phyloP scores from a whole-genome alignment of 306 rosid species.

The Lathyrus tuberosus region DNA sequence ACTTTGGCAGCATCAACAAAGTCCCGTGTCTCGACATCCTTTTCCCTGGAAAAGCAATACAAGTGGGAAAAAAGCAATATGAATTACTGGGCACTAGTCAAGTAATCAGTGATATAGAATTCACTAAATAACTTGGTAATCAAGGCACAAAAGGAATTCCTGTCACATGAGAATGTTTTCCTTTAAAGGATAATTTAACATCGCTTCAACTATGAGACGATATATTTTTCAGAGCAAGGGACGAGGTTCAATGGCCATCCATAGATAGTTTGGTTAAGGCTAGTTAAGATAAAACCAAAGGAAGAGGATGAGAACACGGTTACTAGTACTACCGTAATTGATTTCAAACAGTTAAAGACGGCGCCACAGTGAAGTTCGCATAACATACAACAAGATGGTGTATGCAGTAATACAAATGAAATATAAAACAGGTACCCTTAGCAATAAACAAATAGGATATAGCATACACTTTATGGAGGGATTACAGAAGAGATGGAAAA shows the following conservation, averaged over 20 bases:
- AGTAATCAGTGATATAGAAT: too few species aligned
- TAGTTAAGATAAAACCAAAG: slow-evolving; percentile 6
- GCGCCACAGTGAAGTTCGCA: not conserved
- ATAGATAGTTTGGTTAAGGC: slow-evolving; percentile 9
- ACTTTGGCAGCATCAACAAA: slow-evolving; percentile 82
- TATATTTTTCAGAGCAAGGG: not conserved
- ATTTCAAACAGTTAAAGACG: slow-evolving; percentile 25
- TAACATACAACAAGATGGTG: not conserved
- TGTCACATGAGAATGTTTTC: not conserved
- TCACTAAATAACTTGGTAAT: slow-evolving; percentile 13
- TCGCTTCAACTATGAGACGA: slow-evolving; percentile 22
- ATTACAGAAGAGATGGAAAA: not conserved
- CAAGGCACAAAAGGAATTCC: slow-evolving; percentile 11
- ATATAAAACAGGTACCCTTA: slow-evolving; percentile 8
- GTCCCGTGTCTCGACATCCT: slow-evolving; percentile 69
- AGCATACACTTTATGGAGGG: not conserved
- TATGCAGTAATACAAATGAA: not conserved
- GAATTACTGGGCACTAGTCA: slow-evolving; percentile 13
- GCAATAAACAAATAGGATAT: slow-evolving; percentile 7
- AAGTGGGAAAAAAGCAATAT: slow-evolving; percentile 4
- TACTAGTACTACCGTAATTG: not conserved
- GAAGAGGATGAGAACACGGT: not conserved
- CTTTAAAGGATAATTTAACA: slow-evolving; percentile 25
- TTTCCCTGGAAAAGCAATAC: slow-evolving; percentile 64
- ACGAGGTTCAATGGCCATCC: slow-evolving; percentile 8